phyloP scores from a whole-genome alignment of 768 basidiomycete genomes.

The Suillus americanus region DNA sequence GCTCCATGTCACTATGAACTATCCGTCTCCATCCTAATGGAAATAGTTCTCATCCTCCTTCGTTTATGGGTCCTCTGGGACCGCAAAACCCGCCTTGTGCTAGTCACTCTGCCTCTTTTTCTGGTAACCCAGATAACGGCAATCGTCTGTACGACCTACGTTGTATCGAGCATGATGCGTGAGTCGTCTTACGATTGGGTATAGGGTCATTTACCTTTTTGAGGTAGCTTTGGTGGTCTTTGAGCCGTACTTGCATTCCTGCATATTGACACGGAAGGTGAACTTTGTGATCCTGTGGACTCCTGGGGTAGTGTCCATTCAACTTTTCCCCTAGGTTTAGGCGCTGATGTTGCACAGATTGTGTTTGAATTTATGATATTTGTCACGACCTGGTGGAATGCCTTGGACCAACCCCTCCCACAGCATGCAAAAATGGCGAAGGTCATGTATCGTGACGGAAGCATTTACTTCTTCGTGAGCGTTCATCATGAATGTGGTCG shows the following conservation, averaged over 20 bases:
- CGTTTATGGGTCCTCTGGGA: conserved; percentile 40
- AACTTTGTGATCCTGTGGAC: conserved; percentile 25
- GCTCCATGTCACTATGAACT: not conserved
- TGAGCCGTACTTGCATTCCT: conserved; percentile 16
- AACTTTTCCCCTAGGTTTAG: not conserved
- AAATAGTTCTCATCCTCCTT: conserved; percentile 38
- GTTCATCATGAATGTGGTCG: not conserved
- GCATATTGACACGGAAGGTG: conserved; percentile 20
- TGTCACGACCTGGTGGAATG: conserved; percentile 28
- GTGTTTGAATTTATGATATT: conserved; percentile 33
- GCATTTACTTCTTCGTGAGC: conserved; percentile 28
- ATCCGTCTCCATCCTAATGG: not conserved
- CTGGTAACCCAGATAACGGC: conserved; percentile 28
- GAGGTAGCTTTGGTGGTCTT: conserved; percentile 19
- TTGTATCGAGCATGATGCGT: conserved; percentile 30
- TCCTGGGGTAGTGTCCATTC: conserved; percentile 23
- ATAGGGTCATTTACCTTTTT: not conserved
- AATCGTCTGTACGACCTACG: conserved; percentile 23
- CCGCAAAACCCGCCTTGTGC: conserved; percentile 25
- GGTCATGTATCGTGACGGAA: conserved; percentile 30
- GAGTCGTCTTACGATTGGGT: conserved; percentile 7
- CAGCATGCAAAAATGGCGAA: conserved; percentile 17
- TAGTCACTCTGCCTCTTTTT: conserved; percentile 29
- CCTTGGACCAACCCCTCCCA: conserved; percentile 25
- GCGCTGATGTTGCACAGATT: conserved; percentile 15